Percentiles rank a stretch among this genome's conserved stretches.
Evolutionary conservation across 495 filamentous ascomycete genomes (phyloP).

Genomic region (Astrothelium macrocarpum): DNA sequence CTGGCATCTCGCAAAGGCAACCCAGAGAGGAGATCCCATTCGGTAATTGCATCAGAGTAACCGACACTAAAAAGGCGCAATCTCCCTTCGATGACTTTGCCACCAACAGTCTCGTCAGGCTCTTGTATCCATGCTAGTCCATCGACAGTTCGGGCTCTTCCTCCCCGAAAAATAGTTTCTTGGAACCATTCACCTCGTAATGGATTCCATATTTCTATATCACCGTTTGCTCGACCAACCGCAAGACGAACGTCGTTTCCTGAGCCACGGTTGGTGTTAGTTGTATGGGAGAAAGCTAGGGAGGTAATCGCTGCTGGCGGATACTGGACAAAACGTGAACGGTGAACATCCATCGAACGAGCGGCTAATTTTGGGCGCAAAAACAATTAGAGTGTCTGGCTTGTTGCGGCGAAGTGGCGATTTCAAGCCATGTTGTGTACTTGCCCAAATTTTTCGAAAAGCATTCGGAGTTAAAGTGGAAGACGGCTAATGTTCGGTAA

Average conservation of each 20-base stretch:
- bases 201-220: conserved; percentile 98
- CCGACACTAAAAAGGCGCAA: conserved; percentile 93
- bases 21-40: conserved; percentile 82
- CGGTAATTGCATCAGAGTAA: conserved; percentile 81
- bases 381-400: background rate
- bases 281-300: conserved; percentile 81
- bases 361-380: background rate
- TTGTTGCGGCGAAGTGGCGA: background rate
- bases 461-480: no score
- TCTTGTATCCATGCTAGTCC: conserved; percentile 90
- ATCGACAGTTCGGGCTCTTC: conserved; percentile 79
- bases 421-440: background rate
- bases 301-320: conserved; percentile 88
- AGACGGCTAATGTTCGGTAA: no score
- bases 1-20: conserved; percentile 68
- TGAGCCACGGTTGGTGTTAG: conserved; percentile 38
- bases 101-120: conserved; percentile 50
- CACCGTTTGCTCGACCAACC: conserved; percentile 85
- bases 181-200: conserved; percentile 77
- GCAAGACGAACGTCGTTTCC: conserved; percentile 63
- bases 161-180: conserved; percentile 74
- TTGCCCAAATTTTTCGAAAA: background rate
- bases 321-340: conserved; percentile 93
- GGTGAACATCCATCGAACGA: conserved; percentile 79
- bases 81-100: conserved; percentile 54